Evolutionary conservation across 495 filamentous ascomycete species (phyloP).

Genomic region (Sordaria brevicollis): DNA sequence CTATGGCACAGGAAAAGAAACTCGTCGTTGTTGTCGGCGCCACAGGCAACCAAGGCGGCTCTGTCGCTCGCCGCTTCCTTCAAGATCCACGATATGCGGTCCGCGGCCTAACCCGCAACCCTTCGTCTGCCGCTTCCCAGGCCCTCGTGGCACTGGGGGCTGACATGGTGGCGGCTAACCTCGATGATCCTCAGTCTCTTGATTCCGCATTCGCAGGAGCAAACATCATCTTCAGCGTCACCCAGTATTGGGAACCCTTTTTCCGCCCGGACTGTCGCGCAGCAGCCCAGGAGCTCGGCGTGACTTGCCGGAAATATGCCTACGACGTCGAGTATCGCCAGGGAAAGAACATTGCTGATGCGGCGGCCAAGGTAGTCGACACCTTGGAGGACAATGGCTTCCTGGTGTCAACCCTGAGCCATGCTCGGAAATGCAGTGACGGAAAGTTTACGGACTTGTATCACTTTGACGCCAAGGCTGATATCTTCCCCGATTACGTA

Average conservation of each 20-base stretch:
- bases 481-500: constrained; percentile 31
- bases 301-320: constrained; percentile 29
- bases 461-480: constrained; percentile 35
- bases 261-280: constrained; percentile 21
- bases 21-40: constrained; percentile 30
- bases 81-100: constrained; percentile 22
- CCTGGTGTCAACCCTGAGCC: constrained; percentile 32
- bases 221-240: constrained; percentile 40
- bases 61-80: constrained; percentile 30
- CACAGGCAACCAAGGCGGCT: constrained; percentile 36
- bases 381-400: constrained; percentile 37
- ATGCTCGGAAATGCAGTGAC: constrained; percentile 24
- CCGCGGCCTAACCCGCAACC: constrained; percentile 39
- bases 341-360: constrained; percentile 43
- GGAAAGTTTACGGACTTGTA: constrained; percentile 30
- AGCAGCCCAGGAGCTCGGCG: constrained; percentile 11
- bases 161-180: constrained; percentile 33
- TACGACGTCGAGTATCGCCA: constrained; percentile 41
- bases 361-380: constrained; percentile 33
- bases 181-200: constrained; percentile 30
- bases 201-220: constrained; percentile 32
- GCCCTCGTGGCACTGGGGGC: constrained; percentile 27
- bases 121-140: constrained; percentile 25
- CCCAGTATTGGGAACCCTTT: constrained; percentile 41
- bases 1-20: constrained; percentile 14